Conservation (phyloP, 768 basidiomycete genomes). For the Boletellus ananiceps region DNA sequence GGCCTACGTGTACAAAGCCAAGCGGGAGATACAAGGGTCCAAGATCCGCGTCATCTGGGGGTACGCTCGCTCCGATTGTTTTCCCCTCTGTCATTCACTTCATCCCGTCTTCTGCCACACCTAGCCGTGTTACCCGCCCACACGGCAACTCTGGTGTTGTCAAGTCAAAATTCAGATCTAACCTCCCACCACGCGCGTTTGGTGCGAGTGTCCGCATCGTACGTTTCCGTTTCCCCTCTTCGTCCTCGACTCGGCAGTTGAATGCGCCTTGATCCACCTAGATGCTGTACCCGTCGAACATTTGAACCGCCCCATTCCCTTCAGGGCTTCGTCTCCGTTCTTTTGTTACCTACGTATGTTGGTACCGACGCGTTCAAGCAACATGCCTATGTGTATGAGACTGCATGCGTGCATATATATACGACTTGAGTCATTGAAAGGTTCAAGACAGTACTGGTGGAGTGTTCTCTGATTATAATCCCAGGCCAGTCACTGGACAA, state of each 20-base stretch:
- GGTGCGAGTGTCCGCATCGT: slow-evolving; percentile 91
- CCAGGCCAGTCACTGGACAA: no score
- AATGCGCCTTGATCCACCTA: slow-evolving; percentile 21
- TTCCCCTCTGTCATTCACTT: not conserved
- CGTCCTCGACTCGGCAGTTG: not conserved
- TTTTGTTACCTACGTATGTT: slow-evolving; percentile 20
- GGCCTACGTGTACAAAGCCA: slow-evolving; percentile 97
- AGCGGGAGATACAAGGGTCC: slow-evolving; percentile 89
- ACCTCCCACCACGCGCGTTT: slow-evolving; percentile 92
- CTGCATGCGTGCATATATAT: slow-evolving; percentile 15
- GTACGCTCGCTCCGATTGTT: slow-evolving; percentile 41
- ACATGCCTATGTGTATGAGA: slow-evolving; percentile 18
- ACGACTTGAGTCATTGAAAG: slow-evolving; percentile 2
- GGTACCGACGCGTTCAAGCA: slow-evolving; percentile 10
- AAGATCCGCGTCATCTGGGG: slow-evolving; percentile 99
- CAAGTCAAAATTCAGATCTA: slow-evolving; percentile 92
- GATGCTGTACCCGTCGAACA: slow-evolving; percentile 93
- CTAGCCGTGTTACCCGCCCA: slow-evolving; percentile 84
- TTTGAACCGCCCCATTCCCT: slow-evolving; percentile 36
- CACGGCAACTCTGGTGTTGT: slow-evolving; percentile 95
- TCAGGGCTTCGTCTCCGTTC: slow-evolving; percentile 16
- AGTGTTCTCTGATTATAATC: no score
- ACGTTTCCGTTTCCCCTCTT: slow-evolving; percentile 26
- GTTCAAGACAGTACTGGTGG: not conserved
- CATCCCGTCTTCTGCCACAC: not conserved